Evolutionary conservation across 2,329 filamentous ascomycete genomes (phyloP).

Genomic region (Colletotrichum sp.): DNA sequence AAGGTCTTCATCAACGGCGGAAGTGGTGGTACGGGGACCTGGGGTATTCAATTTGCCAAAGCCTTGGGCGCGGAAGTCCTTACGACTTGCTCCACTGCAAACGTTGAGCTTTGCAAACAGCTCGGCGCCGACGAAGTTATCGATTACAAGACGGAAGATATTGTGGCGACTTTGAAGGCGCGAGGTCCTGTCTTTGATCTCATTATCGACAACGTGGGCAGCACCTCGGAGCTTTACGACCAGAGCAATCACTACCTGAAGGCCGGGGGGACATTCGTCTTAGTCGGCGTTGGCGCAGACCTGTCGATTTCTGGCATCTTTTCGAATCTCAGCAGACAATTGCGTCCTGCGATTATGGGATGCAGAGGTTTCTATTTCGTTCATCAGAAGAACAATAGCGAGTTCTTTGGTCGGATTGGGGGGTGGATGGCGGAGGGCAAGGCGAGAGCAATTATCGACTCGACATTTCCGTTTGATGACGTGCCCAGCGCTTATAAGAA

Average conservation of each 20-base stretch:
- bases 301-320: background rate
- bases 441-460: slow-evolving; percentile 26
- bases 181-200: slow-evolving; percentile 26
- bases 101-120: slow-evolving; percentile 33
- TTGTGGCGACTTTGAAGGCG: slow-evolving; percentile 21
- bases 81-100: slow-evolving; percentile 36
- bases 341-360: background rate
- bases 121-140: slow-evolving; percentile 42
- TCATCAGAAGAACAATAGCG: slow-evolving; percentile 4
- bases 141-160: slow-evolving; percentile 33
- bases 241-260: slow-evolving; percentile 40
- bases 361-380: slow-evolving; percentile 7
- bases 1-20: slow-evolving; percentile 40
- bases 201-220: slow-evolving; percentile 31
- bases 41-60: slow-evolving; percentile 41
- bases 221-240: slow-evolving; percentile 24
- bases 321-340: background rate
- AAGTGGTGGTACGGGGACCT: slow-evolving; percentile 40
- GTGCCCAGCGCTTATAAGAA: slow-evolving; percentile 27
- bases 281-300: slow-evolving; percentile 55
- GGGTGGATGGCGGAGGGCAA: slow-evolving; percentile 31
- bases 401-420: slow-evolving; percentile 17
- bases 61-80: slow-evolving; percentile 36
- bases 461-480: slow-evolving; percentile 24
- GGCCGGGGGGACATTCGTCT: slow-evolving; percentile 65